Evolutionary conservation across 164 flowering plant genomes (phyloP), one percentile per base, ranked within the genome.

Genomic region (Kingdonia uniflora): DNA sequence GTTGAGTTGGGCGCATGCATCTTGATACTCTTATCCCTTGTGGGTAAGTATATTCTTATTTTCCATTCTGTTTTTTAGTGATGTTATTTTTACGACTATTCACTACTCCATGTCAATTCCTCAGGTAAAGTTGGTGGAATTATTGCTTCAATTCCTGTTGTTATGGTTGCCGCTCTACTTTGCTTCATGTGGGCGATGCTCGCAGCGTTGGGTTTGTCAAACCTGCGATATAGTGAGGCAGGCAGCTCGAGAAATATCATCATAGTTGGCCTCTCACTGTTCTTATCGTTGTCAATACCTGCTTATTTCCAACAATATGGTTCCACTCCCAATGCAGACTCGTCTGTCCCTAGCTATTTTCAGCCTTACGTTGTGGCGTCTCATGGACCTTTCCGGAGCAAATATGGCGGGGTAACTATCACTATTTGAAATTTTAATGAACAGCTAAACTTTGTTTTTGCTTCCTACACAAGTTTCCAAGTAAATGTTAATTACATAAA

Each of bases 171-270:
- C 56, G 94, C 83, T 59, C 82, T 92, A 8, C 76, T 88, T 21
- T 92, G 99, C 78, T 78, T 86, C 71, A 92, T 89, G 95, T 92
- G 99, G 96, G 95, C 80, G n/a, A 81, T 92, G 97, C 95, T 92
- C 61, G 71, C 89, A 1, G 99, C 99, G 40, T 68, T 92, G 59
- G 99, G 99, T 42, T 66, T 92, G 62, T 92, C 99, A 56, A 88
- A 86, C 70, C 66, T 92, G 50, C 87, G 97, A 2, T 92, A 92
- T 56, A 92, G 97, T 66, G 97, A 92, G 64, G 97, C 99, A 6
- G 97, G 97, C 71, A 92, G 99, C 77, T 92, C 99, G 20, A 77
- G 99, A 57, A 92, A 92, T 55, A 88, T 89, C 19, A 88, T 92
- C 66, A 92, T 92, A 20, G 91, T 92, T 49, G 99, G 99, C 11